Base-by-base conservation (phyloP, 805 yeast species). In the Kazachstania africana region DNA sequence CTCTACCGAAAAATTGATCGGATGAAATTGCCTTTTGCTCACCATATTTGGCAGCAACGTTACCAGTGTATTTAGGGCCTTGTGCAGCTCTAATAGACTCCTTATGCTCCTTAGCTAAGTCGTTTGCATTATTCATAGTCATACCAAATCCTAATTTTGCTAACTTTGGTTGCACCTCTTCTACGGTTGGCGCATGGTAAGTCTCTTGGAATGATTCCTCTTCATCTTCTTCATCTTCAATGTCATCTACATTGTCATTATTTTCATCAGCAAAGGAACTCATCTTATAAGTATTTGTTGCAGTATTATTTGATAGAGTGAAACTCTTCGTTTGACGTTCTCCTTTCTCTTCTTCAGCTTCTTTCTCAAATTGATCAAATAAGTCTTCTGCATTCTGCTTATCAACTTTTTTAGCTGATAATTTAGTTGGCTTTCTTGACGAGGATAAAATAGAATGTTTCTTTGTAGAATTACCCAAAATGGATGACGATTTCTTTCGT, bases 11-110 rank as follows among this genome's bases (percentile, higher is more conserved):
- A 48, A 72, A 74, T 61, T 87, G 93, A 59, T 91, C 97, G 2
- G 96, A 87, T 0, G 97, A 91, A 40, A 91, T 91, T 29, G 87
- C 95, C 68, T 83, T 88, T 55, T 87, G 95, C 25, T 62, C 63
- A 35, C 96, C 96, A 53, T 70, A 91, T 61, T 84, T 82, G 48
- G 63, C 66, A 24, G 72, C 74, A 19, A 80, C 80, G 42, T 76
- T 77, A 23, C 91, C 91, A 1, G 84, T 74, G 53, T 79, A 79
- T 44, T 67, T 66, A 33, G 70, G 72, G 27, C 72, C 76, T 24
- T 70, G 59, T 18, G 72, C 71, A 26, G 67, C 63, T 40, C 48
- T 48, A 24, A 40, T 48, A 36, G 54, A 38, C 30, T 52, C 57
- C 38, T 61, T 59, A 24, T 55, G 58, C 40, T 61, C 47, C 37